Percentiles rank a stretch among this genome's conserved stretches.
Evolutionary conservation across 371 early-diverging fungal species (phyloP).

Genomic region (Zychaea mexicana): DNA sequence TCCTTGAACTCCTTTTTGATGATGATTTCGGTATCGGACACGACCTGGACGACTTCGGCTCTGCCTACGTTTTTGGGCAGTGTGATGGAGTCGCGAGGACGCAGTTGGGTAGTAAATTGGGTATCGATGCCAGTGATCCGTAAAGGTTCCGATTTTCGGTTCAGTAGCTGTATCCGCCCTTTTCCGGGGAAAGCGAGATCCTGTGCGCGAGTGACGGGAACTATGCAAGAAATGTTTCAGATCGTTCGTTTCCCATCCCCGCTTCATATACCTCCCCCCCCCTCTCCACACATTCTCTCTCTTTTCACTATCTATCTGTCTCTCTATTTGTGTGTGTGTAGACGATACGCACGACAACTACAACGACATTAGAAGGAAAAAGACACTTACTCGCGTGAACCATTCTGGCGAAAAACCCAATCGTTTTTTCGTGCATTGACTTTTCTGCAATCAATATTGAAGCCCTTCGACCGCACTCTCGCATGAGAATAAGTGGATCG

Average conservation of each 20-base stretch:
- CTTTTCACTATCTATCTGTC: background rate
- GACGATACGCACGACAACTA: no score
- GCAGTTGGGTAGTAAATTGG: constrained; percentile 65
- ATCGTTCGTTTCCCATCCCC: no score
- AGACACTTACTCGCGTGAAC: constrained; percentile 62
- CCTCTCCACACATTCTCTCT: background rate
- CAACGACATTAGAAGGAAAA: no score
- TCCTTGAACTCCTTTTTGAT: constrained; percentile 65
- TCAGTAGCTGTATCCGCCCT: constrained; percentile 66
- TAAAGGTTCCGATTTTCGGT: constrained; percentile 62
- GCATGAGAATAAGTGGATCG: constrained; percentile 83
- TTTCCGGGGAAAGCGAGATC: constrained; percentile 72
- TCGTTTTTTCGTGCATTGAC: constrained; percentile 76
- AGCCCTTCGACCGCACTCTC: constrained; percentile 72
- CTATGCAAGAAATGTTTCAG: constrained; percentile 28
- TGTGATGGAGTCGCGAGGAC: constrained; percentile 56
- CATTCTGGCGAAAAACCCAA: constrained; percentile 77
- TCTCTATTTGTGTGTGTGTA: background rate
- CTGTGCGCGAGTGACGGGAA: constrained; percentile 88
- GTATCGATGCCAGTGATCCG: constrained; percentile 67
- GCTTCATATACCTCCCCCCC: no score
- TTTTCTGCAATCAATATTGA: constrained; percentile 82
- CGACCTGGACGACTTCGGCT: constrained; percentile 66
- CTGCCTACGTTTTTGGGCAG: constrained; percentile 61
- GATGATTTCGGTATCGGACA: constrained; percentile 77